Evolutionary conservation across 352 stramenopile species (phyloP).

Genomic region (Plasmopara halstedii): DNA sequence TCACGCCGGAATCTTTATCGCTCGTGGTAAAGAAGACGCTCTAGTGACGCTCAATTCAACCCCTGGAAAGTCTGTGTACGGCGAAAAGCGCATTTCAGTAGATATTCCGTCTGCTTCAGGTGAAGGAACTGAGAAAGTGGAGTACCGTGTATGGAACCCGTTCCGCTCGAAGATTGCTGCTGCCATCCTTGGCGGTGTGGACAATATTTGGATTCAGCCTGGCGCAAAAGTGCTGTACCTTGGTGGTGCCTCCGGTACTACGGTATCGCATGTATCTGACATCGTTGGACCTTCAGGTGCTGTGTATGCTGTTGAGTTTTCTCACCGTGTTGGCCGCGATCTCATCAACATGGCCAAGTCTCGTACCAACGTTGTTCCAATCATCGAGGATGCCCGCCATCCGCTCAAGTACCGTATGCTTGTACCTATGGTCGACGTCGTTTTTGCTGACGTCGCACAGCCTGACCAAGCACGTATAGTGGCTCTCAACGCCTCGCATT

Average conservation of each 20-base stretch:
- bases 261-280: conserved; percentile 98
- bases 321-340: conserved; percentile 96
- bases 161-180: conserved; percentile 99
- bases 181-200: conserved; percentile 97
- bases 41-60: conserved; percentile 98
- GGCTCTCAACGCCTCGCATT: conserved; percentile 97
- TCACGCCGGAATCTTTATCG: conserved; percentile 98
- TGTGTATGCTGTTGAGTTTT: conserved; percentile 99
- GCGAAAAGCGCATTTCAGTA: conserved; percentile 98
- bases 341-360: conserved; percentile 99
- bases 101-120: conserved; percentile 88
- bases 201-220: conserved; percentile 98
- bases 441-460: conserved; percentile 99
- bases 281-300: conserved; percentile 96
- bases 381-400: conserved; percentile 98
- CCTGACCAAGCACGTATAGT: conserved; percentile 99
- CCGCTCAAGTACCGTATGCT: conserved; percentile 99
- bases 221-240: conserved; percentile 99
- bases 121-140: conserved; percentile 93
- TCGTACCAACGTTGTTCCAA: conserved; percentile 99
- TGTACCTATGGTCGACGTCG: conserved; percentile 97
- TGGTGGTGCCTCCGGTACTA: conserved; percentile 97
- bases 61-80: conserved; percentile 98
- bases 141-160: conserved; percentile 99
- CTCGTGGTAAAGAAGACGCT: conserved; percentile 97